Base-by-base conservation (phyloP, 148 eudicot genomes). In the Selenicereus undatus region DNA sequence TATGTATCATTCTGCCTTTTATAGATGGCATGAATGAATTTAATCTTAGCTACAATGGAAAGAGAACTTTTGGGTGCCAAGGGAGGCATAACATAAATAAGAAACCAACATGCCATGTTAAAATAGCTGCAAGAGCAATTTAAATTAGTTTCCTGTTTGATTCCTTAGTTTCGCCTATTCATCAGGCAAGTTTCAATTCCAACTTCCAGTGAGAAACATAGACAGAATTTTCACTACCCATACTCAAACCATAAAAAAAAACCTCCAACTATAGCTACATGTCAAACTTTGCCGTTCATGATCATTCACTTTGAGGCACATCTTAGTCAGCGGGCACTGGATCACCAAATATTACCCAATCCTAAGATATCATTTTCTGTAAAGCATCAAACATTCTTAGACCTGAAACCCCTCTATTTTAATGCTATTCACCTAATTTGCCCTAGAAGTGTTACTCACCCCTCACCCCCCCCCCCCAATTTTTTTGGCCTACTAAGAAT, bases 221-320 rank as follows among this genome's bases (percentile, higher is more conserved):
- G 13, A 52, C 75, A 18, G 18, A 14, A 22, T 30, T 36, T 54
- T 79, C 29, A 5, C 76, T 20, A 52, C 1, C 54, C 35, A 10
- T 10, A 58, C 39, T 12, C 35, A 73, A 60, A 75, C 35, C 52
- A 66, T 45, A 39, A 39, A 39, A 39, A 68, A 18, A 39, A 66
- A 39, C 51, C 45, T 50, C 50, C 45, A 66, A 68, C 1, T 36
- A 66, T 50, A 16, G 43, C 66, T 75, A 1, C 52, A 64, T 32
- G 11, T 65, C 65, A 65, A 81, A 75, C 30, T 30, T 20, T 65
- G 32, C 30, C n/a, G 13, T 62, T 42, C 62, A 60, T 58, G 51
- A 75, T 66, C 42, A 68, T 81, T 68, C 76, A 70, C 52, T 76
- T 13, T 7, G 10, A 24, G 14, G 30, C 73, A 22, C 68, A 81